A percentile compares a stretch with the other conserved stretches of the same genome.
These are phyloP conservation scores for Podaxis sp. DNA, from an alignment of 768 basidiomycete genomes.

Conservation along the genomic window DNA sequence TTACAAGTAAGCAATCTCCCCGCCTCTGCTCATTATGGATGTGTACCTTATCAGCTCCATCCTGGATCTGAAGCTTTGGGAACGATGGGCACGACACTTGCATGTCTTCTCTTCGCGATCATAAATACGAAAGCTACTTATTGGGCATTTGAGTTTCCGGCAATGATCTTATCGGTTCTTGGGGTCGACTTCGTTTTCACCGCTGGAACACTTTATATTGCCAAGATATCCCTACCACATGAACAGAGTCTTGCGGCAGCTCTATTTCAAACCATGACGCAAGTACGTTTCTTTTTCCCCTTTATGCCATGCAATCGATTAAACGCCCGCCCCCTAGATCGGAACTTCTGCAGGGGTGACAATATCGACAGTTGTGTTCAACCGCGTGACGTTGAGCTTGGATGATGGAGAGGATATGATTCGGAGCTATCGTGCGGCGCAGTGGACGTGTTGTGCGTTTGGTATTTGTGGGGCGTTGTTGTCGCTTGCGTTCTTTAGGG, in stretches of 20 bases:
- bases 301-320: not conserved
- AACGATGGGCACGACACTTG: slow-evolving; percentile 51
- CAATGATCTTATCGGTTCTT: slow-evolving; percentile 57
- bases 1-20: slow-evolving; percentile 43
- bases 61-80: slow-evolving; percentile 29
- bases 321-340: slow-evolving; percentile 37
- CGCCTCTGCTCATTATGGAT: not conserved
- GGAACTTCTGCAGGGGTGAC: slow-evolving; percentile 70
- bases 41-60: not conserved
- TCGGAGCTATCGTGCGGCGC: slow-evolving; percentile 55
- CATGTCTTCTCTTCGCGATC: slow-evolving; percentile 64
- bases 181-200: slow-evolving; percentile 80
- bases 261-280: slow-evolving; percentile 78
- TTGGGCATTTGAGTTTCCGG: slow-evolving; percentile 77
- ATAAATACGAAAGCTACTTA: slow-evolving; percentile 54
- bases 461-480: slow-evolving; percentile 47
- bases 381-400: slow-evolving; percentile 35
- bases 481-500: slow-evolving; percentile 22
- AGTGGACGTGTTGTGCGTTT: slow-evolving; percentile 64
- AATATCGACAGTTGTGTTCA: slow-evolving; percentile 67
- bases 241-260: slow-evolving; percentile 78
- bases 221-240: slow-evolving; percentile 57
- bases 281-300: slow-evolving; percentile 32
- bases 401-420: slow-evolving; percentile 31
- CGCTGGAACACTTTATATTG: slow-evolving; percentile 68